Conservation (phyloP, 306 rosid species). For the Pueraria montana region DNA sequence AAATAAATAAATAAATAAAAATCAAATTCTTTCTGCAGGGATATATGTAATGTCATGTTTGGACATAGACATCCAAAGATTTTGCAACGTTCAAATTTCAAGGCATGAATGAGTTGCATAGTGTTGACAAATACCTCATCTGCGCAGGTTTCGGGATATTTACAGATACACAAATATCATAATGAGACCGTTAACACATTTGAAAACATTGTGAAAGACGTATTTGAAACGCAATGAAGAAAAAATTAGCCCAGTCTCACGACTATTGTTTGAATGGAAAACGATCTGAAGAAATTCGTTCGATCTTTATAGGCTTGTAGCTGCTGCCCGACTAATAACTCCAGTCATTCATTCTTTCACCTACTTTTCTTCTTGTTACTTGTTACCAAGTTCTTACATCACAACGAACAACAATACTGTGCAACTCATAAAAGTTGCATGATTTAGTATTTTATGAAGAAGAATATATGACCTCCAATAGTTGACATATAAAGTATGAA, state of each 20-base stretch:
- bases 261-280: slow-evolving; percentile 8
- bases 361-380: too few relatives aligned
- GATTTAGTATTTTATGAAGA: too few relatives aligned
- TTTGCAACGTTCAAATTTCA: neutral
- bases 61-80: neutral
- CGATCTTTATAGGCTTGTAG: neutral
- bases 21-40: neutral
- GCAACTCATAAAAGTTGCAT: too few relatives aligned
- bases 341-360: too few relatives aligned
- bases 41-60: neutral
- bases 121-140: neutral
- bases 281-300: neutral
- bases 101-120: neutral
- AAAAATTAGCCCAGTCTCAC: neutral
- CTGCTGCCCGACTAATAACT: too few relatives aligned
- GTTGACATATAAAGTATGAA: too few relatives aligned
- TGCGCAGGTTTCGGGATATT: slow-evolving; percentile 16
- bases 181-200: neutral
- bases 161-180: neutral
- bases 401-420: too few relatives aligned
- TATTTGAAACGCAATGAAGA: slow-evolving; percentile 23
- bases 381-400: too few relatives aligned
- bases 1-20: neutral
- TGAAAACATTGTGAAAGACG: slow-evolving; percentile 3
- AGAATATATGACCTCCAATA: too few relatives aligned